Evolutionary conservation across 192 early-diverging fungal genomes (phyloP).

Genomic region (Coemansia sp.): DNA sequence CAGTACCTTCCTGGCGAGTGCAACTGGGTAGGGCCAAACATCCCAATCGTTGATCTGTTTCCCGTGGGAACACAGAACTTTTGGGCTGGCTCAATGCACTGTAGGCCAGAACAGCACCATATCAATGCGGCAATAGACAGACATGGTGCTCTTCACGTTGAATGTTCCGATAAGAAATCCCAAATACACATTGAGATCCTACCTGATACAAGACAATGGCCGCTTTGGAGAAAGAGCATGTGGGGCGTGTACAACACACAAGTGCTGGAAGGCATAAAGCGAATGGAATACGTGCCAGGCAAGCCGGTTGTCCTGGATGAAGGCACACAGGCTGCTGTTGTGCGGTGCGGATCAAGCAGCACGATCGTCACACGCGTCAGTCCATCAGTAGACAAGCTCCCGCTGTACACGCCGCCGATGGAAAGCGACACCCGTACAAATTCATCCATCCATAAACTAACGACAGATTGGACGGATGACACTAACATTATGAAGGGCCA

Average conservation of each 20-base stretch:
- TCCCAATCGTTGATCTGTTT: slow-evolving; percentile 57
- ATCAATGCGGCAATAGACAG: slow-evolving; percentile 49
- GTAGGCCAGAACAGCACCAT: slow-evolving; percentile 20
- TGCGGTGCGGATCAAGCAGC: slow-evolving; percentile 48
- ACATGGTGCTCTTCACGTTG: slow-evolving; percentile 41
- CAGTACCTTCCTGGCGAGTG: slow-evolving; percentile 41
- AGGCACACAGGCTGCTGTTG: slow-evolving; percentile 51
- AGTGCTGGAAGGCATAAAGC: slow-evolving; percentile 31
- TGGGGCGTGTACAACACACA: slow-evolving; percentile 51
- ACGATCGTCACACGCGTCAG: slow-evolving; percentile 39
- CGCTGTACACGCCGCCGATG: slow-evolving; percentile 13
- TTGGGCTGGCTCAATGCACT: slow-evolving; percentile 56
- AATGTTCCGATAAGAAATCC: slow-evolving; percentile 7
- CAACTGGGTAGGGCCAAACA: slow-evolving; percentile 54
- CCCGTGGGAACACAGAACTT: slow-evolving; percentile 60
- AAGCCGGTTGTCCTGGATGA: slow-evolving; percentile 33
- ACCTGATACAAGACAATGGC: slow-evolving; percentile 57
- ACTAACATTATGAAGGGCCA: neutral
- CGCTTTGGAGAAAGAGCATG: slow-evolving; percentile 50
- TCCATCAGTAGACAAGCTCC: slow-evolving; percentile 17
- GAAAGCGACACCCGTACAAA: slow-evolving; percentile 32
- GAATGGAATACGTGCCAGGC: slow-evolving; percentile 17
- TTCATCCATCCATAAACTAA: neutral
- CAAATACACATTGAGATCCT: slow-evolving; percentile 47
- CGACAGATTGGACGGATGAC: neutral